Conservation (phyloP, 768 basidiomycete species). For the Mycena pura region DNA sequence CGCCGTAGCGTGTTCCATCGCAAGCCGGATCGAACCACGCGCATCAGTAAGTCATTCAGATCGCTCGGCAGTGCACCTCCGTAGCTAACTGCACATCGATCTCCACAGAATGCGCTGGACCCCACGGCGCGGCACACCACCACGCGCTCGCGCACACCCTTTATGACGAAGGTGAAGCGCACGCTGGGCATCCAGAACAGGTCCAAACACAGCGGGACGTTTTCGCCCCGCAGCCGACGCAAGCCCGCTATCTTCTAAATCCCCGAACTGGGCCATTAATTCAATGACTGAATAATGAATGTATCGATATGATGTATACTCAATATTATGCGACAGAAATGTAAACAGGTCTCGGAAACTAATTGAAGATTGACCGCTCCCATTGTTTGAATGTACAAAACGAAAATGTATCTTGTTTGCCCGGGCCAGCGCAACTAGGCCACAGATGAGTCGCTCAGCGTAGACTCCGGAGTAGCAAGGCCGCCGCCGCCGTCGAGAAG, state of each 20-base stretch:
- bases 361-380: not conserved
- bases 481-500: constrained; percentile 17
- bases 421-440: too few species aligned
- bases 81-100: too few species aligned
- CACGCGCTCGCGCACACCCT: too few species aligned
- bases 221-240: not conserved
- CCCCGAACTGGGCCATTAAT: not conserved
- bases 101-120: too few species aligned
- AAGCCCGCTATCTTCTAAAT: not conserved
- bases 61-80: too few species aligned
- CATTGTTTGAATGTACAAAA: not conserved
- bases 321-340: too few species aligned
- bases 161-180: constrained; percentile 60
- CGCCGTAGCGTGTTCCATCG: too few species aligned
- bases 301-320: too few species aligned
- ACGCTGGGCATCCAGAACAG: constrained; percentile 56
- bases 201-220: constrained; percentile 34
- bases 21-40: too few species aligned
- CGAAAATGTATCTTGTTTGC: not conserved
- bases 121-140: too few species aligned
- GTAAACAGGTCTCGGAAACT: too few species aligned
- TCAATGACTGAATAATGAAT: not conserved
- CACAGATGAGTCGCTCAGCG: constrained; percentile 7
- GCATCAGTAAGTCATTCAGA: too few species aligned
- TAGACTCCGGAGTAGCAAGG: constrained; percentile 19